Conservation (phyloP, 306 rosid genomes). For the Sphenostylis stenocarpa region DNA sequence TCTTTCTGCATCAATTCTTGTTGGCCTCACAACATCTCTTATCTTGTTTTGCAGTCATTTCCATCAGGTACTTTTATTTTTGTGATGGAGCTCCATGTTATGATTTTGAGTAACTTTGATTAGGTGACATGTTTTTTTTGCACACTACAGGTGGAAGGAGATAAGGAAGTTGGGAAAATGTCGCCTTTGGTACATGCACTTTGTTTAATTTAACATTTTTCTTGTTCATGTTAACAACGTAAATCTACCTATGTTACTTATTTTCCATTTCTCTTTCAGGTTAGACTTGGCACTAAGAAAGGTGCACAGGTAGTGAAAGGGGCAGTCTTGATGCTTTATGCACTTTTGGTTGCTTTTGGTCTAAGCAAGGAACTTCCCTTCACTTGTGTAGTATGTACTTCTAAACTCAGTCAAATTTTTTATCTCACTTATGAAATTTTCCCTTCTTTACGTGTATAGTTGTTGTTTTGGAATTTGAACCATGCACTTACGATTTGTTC, state of each 20-base stretch:
- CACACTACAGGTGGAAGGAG: slow-evolving; percentile 68
- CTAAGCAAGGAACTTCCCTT: slow-evolving; percentile 62
- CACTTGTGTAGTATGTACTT: slow-evolving; percentile 58
- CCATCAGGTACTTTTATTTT: slow-evolving; percentile 64
- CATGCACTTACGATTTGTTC: slow-evolving; percentile 11
- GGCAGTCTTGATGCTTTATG: slow-evolving; percentile 53
- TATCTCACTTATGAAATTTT: background rate
- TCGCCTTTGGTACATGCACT: slow-evolving; percentile 77
- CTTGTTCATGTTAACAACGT: background rate
- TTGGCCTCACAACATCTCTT: slow-evolving; percentile 80
- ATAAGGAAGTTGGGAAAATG: slow-evolving; percentile 72
- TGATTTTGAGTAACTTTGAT: slow-evolving; percentile 15
- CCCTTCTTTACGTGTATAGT: background rate
- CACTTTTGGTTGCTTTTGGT: slow-evolving; percentile 58
- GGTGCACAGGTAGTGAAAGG: slow-evolving; percentile 61
- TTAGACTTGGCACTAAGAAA: slow-evolving; percentile 73
- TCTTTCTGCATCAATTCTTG: slow-evolving; percentile 76
- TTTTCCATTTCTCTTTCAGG: slow-evolving; percentile 46
- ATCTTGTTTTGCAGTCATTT: slow-evolving; percentile 94
- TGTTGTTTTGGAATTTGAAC: background rate
- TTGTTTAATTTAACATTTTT: slow-evolving; percentile 5
- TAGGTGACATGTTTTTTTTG: slow-evolving; percentile 22
- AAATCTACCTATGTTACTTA: slow-evolving; percentile 2
- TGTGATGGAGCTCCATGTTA: slow-evolving; percentile 13
- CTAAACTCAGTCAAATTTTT: background rate